These are phyloP conservation scores for Porcisia hertigi DNA, from an alignment of 208 protist genomes.

Conservation along the genomic window DNA sequence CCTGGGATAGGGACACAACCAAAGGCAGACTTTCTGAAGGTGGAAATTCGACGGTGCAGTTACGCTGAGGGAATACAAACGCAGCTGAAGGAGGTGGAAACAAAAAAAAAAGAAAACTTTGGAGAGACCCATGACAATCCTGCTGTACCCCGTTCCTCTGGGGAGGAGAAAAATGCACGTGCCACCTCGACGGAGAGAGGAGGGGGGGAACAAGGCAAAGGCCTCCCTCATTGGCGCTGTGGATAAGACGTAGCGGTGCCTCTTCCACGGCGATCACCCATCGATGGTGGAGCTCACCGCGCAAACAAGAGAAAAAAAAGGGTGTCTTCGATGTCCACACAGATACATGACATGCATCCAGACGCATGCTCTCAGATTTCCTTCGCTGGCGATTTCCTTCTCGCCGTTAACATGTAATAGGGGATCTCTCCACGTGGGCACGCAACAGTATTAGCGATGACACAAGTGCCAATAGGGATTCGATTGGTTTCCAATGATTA, in stretches of 20 bases:
- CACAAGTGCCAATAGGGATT: not conserved
- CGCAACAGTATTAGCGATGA: not conserved
- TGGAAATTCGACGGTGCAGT: not conserved
- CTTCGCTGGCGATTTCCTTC: not conserved
- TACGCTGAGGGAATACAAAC: not conserved
- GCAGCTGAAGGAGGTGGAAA: not conserved
- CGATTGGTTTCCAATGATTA: not conserved
- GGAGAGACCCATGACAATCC: not conserved
- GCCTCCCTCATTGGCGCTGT: not conserved
- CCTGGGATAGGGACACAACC: no score
- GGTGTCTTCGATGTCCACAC: not conserved
- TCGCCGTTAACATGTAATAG: not conserved
- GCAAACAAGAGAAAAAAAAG: not conserved
- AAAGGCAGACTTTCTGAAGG: no score
- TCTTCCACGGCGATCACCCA: not conserved
- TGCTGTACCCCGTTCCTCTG: no score
- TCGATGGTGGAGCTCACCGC: not conserved
- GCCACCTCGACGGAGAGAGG: not conserved
- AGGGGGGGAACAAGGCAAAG: not conserved
- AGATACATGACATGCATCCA: not conserved
- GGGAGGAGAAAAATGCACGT: not conserved
- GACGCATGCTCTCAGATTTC: not conserved
- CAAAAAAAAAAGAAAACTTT: constrained; percentile 10
- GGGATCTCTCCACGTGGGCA: not conserved
- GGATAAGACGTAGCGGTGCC: not conserved